Evolutionary conservation across 2,329 filamentous ascomycete genomes (phyloP).

Genomic region (Beauveria australis): DNA sequence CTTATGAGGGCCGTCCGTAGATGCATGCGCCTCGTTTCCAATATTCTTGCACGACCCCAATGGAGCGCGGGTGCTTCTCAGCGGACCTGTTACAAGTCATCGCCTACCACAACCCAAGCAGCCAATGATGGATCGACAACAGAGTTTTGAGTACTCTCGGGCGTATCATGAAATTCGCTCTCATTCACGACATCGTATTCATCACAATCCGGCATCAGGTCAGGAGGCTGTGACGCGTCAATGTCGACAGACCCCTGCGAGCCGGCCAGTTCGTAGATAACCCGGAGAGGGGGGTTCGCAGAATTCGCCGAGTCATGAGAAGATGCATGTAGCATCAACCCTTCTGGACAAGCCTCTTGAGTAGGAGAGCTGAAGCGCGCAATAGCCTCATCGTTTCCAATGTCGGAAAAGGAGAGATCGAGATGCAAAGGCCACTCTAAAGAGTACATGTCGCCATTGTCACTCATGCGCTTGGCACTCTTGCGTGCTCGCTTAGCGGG

Average conservation of each 20-base stretch:
- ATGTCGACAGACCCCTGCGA: slow-evolving; percentile 25
- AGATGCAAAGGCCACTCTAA: slow-evolving; percentile 24
- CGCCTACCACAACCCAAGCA: slow-evolving; percentile 36
- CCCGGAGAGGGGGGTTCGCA: slow-evolving; percentile 23
- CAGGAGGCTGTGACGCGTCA: slow-evolving; percentile 28
- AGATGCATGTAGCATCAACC: slow-evolving; percentile 13
- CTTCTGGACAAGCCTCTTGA: slow-evolving; percentile 16
- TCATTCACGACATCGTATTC: slow-evolving; percentile 25
- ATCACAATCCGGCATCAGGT: slow-evolving; percentile 23
- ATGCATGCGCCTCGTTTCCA: slow-evolving; percentile 19
- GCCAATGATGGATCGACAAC: slow-evolving; percentile 21
- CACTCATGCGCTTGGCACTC: slow-evolving; percentile 13
- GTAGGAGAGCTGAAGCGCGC: slow-evolving; percentile 26
- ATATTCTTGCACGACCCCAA: slow-evolving; percentile 20
- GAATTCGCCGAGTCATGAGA: slow-evolving; percentile 15
- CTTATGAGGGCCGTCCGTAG: slow-evolving; percentile 31
- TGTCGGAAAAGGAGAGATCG: slow-evolving; percentile 34
- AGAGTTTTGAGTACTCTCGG: slow-evolving; percentile 20
- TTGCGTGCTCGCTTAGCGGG: slow-evolving; percentile 26
- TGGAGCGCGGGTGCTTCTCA: slow-evolving; percentile 21
- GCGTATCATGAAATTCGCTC: slow-evolving; percentile 25
- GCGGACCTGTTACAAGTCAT: slow-evolving; percentile 40
- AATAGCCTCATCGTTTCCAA: slow-evolving; percentile 32
- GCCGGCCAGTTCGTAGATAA: slow-evolving; percentile 32
- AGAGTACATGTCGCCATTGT: slow-evolving; percentile 14